phyloP scores from a whole-genome alignment of 2,329 filamentous ascomycete species.

The Colletotrichum zoysiae region DNA sequence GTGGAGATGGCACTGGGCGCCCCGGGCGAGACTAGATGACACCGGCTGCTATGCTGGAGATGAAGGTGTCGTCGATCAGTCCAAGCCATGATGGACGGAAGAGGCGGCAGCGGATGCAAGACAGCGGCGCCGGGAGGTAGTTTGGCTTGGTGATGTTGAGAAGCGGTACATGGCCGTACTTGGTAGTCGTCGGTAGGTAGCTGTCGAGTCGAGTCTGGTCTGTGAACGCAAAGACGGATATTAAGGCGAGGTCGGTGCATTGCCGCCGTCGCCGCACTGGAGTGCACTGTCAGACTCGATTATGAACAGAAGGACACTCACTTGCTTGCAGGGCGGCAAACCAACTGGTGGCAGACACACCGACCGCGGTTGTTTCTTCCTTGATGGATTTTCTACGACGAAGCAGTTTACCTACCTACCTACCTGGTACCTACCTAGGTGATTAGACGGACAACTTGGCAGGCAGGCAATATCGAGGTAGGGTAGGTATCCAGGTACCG shows the following conservation, averaged over 20 bases:
- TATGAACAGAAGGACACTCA: not conserved
- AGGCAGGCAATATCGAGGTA: too few relatives aligned
- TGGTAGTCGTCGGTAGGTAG: not conserved
- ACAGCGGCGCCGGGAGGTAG: slow-evolving; percentile 24
- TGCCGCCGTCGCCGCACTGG: not conserved
- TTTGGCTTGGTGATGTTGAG: slow-evolving; percentile 34
- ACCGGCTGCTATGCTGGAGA: slow-evolving; percentile 37
- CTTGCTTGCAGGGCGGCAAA: not conserved
- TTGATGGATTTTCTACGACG: too few relatives aligned
- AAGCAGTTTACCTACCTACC: too few relatives aligned
- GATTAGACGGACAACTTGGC: too few relatives aligned
- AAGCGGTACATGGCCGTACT: not conserved
- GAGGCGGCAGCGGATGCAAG: slow-evolving; percentile 34
- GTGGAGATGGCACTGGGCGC: slow-evolving; percentile 34
- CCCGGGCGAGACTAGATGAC: slow-evolving; percentile 30
- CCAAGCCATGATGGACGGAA: slow-evolving; percentile 31
- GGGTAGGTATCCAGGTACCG: too few relatives aligned
- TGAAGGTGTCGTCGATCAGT: slow-evolving; percentile 34
- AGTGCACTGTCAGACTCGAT: not conserved
- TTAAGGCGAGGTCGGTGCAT: slow-evolving; percentile 39
- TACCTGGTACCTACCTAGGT: too few relatives aligned
- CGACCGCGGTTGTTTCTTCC: too few relatives aligned
- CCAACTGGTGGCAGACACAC: not conserved
- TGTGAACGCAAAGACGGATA: slow-evolving; percentile 25
- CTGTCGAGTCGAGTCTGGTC: slow-evolving; percentile 1